Conservation (phyloP, 306 rosid genomes). For the Dryas drummondii region DNA sequence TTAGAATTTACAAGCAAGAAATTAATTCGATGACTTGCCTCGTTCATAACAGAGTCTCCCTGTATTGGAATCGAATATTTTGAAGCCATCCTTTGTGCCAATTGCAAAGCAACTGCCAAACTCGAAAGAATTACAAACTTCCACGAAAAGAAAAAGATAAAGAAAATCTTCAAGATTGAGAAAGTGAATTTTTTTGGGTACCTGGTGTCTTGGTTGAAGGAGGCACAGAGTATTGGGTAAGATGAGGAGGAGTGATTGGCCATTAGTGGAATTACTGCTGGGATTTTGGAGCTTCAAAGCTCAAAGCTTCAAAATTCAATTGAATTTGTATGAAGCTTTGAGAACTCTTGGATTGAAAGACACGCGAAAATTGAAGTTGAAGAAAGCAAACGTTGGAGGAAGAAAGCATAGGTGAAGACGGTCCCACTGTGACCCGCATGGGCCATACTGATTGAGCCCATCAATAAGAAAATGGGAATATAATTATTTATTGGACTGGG, state of each 20-base stretch:
- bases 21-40: constrained; percentile 32
- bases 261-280: constrained; percentile 29
- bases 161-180: neutral
- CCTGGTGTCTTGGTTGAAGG: constrained; percentile 94
- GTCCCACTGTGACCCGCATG: too few species aligned
- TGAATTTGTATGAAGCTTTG: too few species aligned
- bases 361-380: too few species aligned
- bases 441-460: too few species aligned
- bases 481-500: too few species aligned
- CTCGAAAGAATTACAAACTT: neutral
- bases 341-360: too few species aligned
- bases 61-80: constrained; percentile 66
- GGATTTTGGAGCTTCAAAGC: neutral
- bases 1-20: neutral
- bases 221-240: constrained; percentile 70
- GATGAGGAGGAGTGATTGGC: constrained; percentile 53
- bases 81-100: constrained; percentile 81
- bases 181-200: neutral
- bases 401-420: too few species aligned
- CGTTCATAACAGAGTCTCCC: constrained; percentile 79
- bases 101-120: constrained; percentile 72
- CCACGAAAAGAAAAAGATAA: neutral
- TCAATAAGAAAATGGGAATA: too few species aligned
- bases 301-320: neutral
- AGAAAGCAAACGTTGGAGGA: too few species aligned